A percentile compares a stretch with the other conserved stretches of the same genome.
Conservation (phyloP, 2,329 filamentous ascomycete species). For the Sclerotinia glacialis region DNA sequence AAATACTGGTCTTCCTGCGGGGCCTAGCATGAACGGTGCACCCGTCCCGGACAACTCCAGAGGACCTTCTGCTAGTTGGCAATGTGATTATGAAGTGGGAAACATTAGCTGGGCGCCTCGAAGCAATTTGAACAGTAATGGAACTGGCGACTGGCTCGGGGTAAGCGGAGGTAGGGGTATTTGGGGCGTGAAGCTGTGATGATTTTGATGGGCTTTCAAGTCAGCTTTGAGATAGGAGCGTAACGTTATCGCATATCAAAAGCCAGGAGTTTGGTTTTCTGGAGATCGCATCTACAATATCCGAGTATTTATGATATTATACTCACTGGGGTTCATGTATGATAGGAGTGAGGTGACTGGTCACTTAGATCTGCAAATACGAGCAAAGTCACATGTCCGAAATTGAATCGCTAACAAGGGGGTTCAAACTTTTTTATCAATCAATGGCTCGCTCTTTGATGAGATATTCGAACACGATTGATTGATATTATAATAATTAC, state of each 20-base stretch:
- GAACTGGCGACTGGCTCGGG: constrained; percentile 79
- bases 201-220: constrained; percentile 23
- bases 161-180: constrained; percentile 77
- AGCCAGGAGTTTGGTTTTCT: constrained; percentile 32
- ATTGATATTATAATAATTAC: not conserved
- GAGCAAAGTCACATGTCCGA: constrained; percentile 19
- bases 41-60: constrained; percentile 56
- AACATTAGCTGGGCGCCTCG: constrained; percentile 84
- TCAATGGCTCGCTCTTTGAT: not conserved
- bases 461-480: not conserved
- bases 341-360: constrained; percentile 21
- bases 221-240: constrained; percentile 26
- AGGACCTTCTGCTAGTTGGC: constrained; percentile 73
- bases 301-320: constrained; percentile 27
- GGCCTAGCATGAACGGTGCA: constrained; percentile 48
- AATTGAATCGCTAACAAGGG: not conserved
- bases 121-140: constrained; percentile 56
- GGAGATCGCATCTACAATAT: constrained; percentile 30
- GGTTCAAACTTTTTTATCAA: not conserved
- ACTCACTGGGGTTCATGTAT: constrained; percentile 27
- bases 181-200: constrained; percentile 56
- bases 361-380: not conserved
- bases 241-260: constrained; percentile 27
- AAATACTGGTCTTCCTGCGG: constrained; percentile 37
- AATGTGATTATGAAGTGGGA: constrained; percentile 81